Base-by-base conservation (phyloP, 2,329 filamentous ascomycete species). In the Neopestalotiopsis rosae region DNA sequence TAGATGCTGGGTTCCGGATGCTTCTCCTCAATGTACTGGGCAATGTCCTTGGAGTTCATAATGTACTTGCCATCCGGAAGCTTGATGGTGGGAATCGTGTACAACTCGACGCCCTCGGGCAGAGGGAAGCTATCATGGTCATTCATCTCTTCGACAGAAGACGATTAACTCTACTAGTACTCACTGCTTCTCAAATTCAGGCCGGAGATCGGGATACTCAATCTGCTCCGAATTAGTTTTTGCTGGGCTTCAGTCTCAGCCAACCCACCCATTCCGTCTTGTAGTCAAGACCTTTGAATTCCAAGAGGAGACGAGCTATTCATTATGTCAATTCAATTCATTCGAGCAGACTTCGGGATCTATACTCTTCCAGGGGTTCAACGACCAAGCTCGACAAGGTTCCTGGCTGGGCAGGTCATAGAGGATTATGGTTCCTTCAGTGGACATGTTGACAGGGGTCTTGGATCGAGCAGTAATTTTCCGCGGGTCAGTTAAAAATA, bases 291-390 rank as follows among this genome's bases (percentile, higher is more conserved):
- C 83, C 82, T 77, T 94, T 94, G 81, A 86, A 92, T 80, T 93
- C 93, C 59, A 94, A 80, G 2, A 86, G 76, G 68, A 93, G 79
- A 1, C 91, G 89, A 59, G 88, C 91, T 92, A 66, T 32, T 28
- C 52, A 9, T 10, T 6, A 10, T 4, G 6, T 58, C 38, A 28
- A 14, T 28, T 45, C 1, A 52, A 20, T 17, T 4, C 10, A 17
- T 4, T 62, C 24, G 10, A 20, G 24, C 42, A 52, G 42, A 61
- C 67, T 70, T 61, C 72, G 65, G 52, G 42, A 24, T 77, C 78
- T 73, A 52, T 79, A 91, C 90, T 89, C 80, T 91, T 93, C 91
- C 90, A 93, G 0, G 91, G 87, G 76, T 93, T 94, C 61, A 88
- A 80, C 1, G 90, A 91, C 91, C 91, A 93, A 65, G 81, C 76